A percentile compares a stretch with the other conserved stretches of the same genome.
phyloP scores from a whole-genome alignment of 2,329 filamentous ascomycete genomes.

The Exophiala alcalophila region DNA sequence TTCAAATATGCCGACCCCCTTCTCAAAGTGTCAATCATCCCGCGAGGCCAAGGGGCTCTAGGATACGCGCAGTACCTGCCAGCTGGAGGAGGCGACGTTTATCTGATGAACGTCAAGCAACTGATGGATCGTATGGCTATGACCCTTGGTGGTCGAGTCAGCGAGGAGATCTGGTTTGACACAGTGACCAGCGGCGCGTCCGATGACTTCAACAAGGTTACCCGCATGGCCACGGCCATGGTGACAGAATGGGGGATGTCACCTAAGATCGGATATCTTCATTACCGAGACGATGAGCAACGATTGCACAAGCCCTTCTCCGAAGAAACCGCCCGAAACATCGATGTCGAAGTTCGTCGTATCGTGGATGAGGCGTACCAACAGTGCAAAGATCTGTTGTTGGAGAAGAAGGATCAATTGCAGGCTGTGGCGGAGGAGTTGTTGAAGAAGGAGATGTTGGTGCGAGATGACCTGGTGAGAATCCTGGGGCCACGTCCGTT shows the following conservation, averaged over 20 bases:
- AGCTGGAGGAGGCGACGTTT: constrained; percentile 68
- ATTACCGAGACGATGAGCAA: constrained; percentile 80
- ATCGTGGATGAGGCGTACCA: constrained; percentile 92
- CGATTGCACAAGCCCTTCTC: constrained; percentile 92
- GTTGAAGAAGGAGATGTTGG: constrained; percentile 84
- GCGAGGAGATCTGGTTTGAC: constrained; percentile 93
- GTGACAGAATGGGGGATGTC: constrained; percentile 99
- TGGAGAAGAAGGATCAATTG: constrained; percentile 82
- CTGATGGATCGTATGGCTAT: constrained; percentile 99
- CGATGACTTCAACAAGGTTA: constrained; percentile 98
- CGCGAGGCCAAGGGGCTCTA: constrained; percentile 85
- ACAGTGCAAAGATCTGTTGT: constrained; percentile 79
- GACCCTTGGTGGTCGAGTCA: constrained; percentile 93
- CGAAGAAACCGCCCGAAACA: constrained; percentile 86
- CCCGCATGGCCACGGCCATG: constrained; percentile 92
- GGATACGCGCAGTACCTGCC: constrained; percentile 98
- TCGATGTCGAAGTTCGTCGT: constrained; percentile 84
- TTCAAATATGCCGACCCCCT: constrained; percentile 94
- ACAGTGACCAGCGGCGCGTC: constrained; percentile 92
- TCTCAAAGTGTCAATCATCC: constrained; percentile 97
- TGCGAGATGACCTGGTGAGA: constrained; percentile 76
- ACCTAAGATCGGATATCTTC: constrained; percentile 84
- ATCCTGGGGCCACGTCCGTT: constrained; percentile 82
- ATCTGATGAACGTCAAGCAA: constrained; percentile 92
- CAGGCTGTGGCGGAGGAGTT: constrained; percentile 91